Evolutionary conservation across 2,329 filamentous ascomycete species (phyloP).

Genomic region (Fonsecaea monophora): DNA sequence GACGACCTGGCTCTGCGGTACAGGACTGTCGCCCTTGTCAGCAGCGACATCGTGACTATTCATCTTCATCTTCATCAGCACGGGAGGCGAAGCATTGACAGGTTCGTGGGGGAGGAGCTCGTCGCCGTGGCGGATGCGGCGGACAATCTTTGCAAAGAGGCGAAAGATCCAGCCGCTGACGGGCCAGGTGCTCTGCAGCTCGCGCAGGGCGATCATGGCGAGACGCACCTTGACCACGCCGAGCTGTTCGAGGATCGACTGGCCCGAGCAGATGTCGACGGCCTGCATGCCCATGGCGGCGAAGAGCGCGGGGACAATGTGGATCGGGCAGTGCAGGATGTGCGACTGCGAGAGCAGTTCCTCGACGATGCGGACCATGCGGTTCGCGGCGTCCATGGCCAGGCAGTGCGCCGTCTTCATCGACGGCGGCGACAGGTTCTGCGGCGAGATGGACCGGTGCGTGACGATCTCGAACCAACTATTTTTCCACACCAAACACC

Average conservation of each 20-base stretch:
- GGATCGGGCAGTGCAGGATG: constrained; percentile 33
- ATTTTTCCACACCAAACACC: not conserved
- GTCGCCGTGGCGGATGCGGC: constrained; percentile 29
- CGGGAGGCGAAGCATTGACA: constrained; percentile 25
- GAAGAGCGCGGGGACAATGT: constrained; percentile 40
- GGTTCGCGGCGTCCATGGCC: constrained; percentile 36
- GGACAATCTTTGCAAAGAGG: constrained; percentile 34
- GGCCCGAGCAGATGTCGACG: constrained; percentile 40
- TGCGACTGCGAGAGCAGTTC: constrained; percentile 34
- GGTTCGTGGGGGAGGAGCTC: constrained; percentile 30
- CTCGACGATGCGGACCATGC: constrained; percentile 38
- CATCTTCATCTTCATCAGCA: constrained; percentile 18
- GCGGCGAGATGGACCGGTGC: constrained; percentile 31
- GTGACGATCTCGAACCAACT: constrained; percentile 36
- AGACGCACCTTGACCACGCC: constrained; percentile 41
- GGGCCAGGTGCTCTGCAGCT: constrained; percentile 41
- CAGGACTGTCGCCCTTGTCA: not conserved
- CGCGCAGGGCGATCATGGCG: constrained; percentile 41
- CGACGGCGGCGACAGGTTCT: constrained; percentile 31
- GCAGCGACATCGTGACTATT: too few species aligned
- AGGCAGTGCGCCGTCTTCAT: constrained; percentile 31
- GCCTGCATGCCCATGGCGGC: constrained; percentile 41
- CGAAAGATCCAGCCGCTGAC: constrained; percentile 42
- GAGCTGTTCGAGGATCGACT: constrained; percentile 38
- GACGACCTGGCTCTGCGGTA: constrained; percentile 4